Evolutionary conservation across 2,329 filamentous ascomycete species (phyloP).

Genomic region (Byssoonygena ceratinophila): DNA sequence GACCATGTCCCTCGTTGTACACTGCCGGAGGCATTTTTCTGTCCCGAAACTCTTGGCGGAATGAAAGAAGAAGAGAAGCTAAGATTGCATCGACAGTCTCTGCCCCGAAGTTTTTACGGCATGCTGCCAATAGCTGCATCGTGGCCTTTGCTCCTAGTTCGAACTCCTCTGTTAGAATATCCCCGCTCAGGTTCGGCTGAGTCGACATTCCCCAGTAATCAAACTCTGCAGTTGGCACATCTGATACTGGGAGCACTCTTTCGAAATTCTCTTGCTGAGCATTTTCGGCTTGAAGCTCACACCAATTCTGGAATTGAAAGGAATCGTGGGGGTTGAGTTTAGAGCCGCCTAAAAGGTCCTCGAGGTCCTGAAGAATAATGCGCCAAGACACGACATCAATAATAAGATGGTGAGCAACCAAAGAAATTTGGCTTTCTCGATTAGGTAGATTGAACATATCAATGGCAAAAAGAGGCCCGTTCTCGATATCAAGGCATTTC

Average conservation of each 20-base stretch:
- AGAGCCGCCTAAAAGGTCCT: constrained; percentile 23
- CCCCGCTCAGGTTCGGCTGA: constrained; percentile 26
- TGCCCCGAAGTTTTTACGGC: constrained; percentile 26
- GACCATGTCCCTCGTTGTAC: constrained; percentile 43
- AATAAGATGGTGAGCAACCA: constrained; percentile 19
- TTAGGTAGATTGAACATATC: constrained; percentile 11
- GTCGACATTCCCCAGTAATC: constrained; percentile 31
- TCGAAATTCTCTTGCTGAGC: constrained; percentile 11
- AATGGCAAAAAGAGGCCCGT: constrained; percentile 18
- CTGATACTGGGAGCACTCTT: constrained; percentile 21
- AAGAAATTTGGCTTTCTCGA: constrained; percentile 14
- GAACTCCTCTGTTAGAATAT: constrained; percentile 29
- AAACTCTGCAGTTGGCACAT: constrained; percentile 24
- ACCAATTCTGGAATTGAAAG: constrained; percentile 33
- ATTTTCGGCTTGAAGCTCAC: constrained; percentile 25
- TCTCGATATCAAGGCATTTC: constrained; percentile 27
- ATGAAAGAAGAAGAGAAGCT: constrained; percentile 35
- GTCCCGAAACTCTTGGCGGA: constrained; percentile 35
- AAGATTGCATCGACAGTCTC: constrained; percentile 32
- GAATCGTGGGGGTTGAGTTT: constrained; percentile 23
- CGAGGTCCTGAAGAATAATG: constrained; percentile 20
- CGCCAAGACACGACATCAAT: constrained; percentile 22
- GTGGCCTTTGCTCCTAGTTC: constrained; percentile 25
- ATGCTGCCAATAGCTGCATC: constrained; percentile 24
- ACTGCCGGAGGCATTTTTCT: constrained; percentile 33